A percentile compares a stretch with the other conserved stretches of the same genome.
Evolutionary conservation across 1,284 basidiomycete species (phyloP).

Genomic region (Cutaneotrichosporon dermatis): DNA sequence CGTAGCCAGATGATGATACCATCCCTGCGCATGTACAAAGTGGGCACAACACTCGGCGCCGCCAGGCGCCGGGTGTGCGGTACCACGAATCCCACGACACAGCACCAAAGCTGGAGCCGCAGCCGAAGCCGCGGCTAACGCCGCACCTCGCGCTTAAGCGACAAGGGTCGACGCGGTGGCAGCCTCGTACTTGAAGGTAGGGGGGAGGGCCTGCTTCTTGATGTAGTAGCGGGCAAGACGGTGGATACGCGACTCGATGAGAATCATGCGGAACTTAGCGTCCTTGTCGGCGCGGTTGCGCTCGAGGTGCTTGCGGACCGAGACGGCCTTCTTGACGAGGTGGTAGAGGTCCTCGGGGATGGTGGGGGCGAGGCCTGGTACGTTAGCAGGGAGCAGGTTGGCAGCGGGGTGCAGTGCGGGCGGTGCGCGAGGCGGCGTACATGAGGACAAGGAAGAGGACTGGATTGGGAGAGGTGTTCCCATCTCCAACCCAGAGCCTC

Average conservation of each 20-base stretch:
- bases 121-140: no score
- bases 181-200: slow-evolving; percentile 97
- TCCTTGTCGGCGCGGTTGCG: slow-evolving; percentile 97
- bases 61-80: no score
- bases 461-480: neutral
- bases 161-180: slow-evolving; percentile 69
- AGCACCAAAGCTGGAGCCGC: no score
- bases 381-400: neutral
- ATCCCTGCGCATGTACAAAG: slow-evolving; percentile 11
- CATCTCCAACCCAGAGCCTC: neutral
- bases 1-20: slow-evolving; percentile 10
- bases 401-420: no score
- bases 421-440: no score
- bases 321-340: slow-evolving; percentile 99
- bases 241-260: slow-evolving; percentile 99
- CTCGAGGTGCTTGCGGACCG: slow-evolving; percentile 98
- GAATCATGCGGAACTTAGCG: slow-evolving; percentile 91
- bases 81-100: neutral
- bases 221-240: slow-evolving; percentile 94
- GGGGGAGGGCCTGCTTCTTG: slow-evolving; percentile 93
- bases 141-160: slow-evolving; percentile 39
- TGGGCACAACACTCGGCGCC: no score
- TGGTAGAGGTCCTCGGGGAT: slow-evolving; percentile 99
- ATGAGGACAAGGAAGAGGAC: no score
- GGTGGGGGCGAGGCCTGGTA: slow-evolving; percentile 85